phyloP scores from a whole-genome alignment of 2,329 filamentous ascomycete genomes.

The Sporothrix protearum region DNA sequence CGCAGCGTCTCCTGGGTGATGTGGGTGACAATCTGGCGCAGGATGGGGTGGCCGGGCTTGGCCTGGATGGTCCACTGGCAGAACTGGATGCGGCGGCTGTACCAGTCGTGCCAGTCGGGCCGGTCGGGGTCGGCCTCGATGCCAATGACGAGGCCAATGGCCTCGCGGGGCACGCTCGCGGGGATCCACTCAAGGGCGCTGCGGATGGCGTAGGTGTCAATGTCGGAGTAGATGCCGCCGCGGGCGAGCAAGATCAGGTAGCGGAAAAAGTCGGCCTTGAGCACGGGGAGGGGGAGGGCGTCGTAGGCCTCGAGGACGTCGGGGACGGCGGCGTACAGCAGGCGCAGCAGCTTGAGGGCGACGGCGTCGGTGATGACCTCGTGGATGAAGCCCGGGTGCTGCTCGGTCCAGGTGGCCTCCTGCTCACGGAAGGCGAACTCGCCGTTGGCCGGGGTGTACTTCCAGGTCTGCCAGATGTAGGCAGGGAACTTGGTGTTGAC shows the following conservation, averaged over 20 bases:
- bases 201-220: conserved; percentile 83
- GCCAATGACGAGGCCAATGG: conserved; percentile 82
- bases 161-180: conserved; percentile 66
- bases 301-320: conserved; percentile 75
- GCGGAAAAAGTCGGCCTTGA: conserved; percentile 77
- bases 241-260: conserved; percentile 64
- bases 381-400: conserved; percentile 89
- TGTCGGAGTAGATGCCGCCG: conserved; percentile 75
- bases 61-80: conserved; percentile 99
- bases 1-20: conserved; percentile 79
- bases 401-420: conserved; percentile 83
- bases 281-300: conserved; percentile 66
- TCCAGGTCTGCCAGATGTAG: conserved; percentile 99
- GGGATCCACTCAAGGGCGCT: conserved; percentile 88
- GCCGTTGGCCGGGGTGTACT: conserved; percentile 71
- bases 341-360: conserved; percentile 72
- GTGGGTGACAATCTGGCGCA: conserved; percentile 79
- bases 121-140: conserved; percentile 96
- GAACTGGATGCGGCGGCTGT: conserved; percentile 92
- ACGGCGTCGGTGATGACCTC: conserved; percentile 94
- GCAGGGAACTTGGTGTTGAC: conserved; percentile 84
- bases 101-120: conserved; percentile 91
- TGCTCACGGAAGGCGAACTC: conserved; percentile 77
- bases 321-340: conserved; percentile 80
- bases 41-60: conserved; percentile 88